phyloP scores from a whole-genome alignment of 2,329 filamentous ascomycete species.

The Cytospora leucostoma region DNA sequence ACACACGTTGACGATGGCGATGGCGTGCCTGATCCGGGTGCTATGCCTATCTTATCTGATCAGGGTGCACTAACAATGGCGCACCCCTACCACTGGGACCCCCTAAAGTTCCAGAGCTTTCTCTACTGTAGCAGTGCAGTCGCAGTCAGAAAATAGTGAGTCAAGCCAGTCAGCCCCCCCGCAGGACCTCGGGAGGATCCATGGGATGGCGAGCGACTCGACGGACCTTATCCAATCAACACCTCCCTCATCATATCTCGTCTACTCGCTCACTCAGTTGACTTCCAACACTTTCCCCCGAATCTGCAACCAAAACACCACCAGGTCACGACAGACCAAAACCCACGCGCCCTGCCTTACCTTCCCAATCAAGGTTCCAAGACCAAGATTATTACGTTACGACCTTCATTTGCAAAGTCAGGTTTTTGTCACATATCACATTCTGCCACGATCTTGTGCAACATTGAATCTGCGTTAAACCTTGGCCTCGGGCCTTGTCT shows the following conservation, averaged over 20 bases:
- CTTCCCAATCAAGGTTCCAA: conserved; percentile 1
- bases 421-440: conserved; percentile 24
- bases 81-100: no score
- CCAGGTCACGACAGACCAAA: conserved; percentile 16
- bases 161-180: no score
- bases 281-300: neutral
- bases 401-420: conserved; percentile 16
- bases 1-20: no score
- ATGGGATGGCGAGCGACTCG: no score
- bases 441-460: conserved; percentile 26
- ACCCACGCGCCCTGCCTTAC: neutral
- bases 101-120: conserved; percentile 11
- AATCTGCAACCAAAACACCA: conserved; percentile 1
- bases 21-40: no score
- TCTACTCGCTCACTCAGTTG: neutral
- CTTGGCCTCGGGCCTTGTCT: neutral
- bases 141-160: no score
- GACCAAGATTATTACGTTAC: neutral
- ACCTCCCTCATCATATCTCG: conserved; percentile 1
- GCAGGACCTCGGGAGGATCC: no score
- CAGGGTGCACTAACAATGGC: conserved; percentile 22
- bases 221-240: no score
- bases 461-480: conserved; percentile 23
- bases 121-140: neutral
- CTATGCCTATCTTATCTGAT: conserved; percentile 22